Conservation (phyloP, 2,329 filamentous ascomycete genomes). For the Epichloe gansuensis region DNA sequence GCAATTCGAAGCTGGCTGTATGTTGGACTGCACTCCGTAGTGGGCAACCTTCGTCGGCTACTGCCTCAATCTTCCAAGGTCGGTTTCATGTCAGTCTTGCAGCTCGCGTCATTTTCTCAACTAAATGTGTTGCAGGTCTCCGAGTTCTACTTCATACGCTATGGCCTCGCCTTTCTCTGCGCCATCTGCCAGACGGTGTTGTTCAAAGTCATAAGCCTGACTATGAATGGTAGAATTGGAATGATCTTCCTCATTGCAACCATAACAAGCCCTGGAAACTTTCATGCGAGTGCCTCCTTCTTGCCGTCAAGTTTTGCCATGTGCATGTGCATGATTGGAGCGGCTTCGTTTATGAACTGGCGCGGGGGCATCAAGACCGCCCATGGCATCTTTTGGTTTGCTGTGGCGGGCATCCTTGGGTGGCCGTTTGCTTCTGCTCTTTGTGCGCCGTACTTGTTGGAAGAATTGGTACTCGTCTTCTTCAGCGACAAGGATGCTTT, state of each 20-base stretch:
- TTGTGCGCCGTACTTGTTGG: constrained; percentile 65
- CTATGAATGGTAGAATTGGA: constrained; percentile 71
- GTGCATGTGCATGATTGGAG: constrained; percentile 80
- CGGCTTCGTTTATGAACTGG: constrained; percentile 86
- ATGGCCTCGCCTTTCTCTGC: constrained; percentile 61
- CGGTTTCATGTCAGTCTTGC: not conserved
- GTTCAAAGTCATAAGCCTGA: constrained; percentile 64
- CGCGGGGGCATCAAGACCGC: constrained; percentile 66
- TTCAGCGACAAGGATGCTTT: constrained; percentile 46
- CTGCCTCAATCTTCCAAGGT: constrained; percentile 50
- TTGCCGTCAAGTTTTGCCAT: constrained; percentile 94
- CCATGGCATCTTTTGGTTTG: constrained; percentile 82
- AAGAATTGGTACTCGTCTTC: constrained; percentile 53
- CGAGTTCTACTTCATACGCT: constrained; percentile 83
- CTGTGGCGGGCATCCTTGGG: constrained; percentile 69
- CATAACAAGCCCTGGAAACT: constrained; percentile 78
- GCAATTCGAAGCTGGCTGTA: constrained; percentile 96
- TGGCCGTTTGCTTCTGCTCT: constrained; percentile 91
- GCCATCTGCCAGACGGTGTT: constrained; percentile 73
- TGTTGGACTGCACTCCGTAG: constrained; percentile 61
- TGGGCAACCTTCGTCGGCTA: constrained; percentile 55
- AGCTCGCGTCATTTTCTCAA: not conserved
- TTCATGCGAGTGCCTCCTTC: constrained; percentile 77
- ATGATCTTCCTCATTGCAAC: constrained; percentile 71
- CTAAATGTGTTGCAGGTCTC: constrained; percentile 29